These are phyloP conservation scores for Lactarius sp. DNA, from an alignment of 768 basidiomycete genomes.

Conservation along the genomic window DNA sequence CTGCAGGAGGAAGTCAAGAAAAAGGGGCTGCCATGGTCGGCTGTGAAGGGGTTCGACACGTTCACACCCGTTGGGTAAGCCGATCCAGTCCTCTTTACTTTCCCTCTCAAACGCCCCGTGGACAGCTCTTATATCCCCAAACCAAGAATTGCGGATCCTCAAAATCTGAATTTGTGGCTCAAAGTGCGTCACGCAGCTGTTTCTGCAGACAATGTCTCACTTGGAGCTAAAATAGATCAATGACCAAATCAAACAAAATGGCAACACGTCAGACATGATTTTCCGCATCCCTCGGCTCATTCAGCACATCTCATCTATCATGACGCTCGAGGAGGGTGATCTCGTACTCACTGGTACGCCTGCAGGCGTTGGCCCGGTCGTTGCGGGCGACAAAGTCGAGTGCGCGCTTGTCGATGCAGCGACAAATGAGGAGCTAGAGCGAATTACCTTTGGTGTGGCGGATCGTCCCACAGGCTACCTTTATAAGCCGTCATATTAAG, in stretches of 20 bases:
- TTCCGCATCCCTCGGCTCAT: slow-evolving; percentile 86
- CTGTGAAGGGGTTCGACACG: slow-evolving; percentile 95
- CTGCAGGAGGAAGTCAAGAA: slow-evolving; percentile 91
- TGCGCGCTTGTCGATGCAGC: slow-evolving; percentile 59
- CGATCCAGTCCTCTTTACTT: not conserved
- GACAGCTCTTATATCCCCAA: slow-evolving; percentile 78
- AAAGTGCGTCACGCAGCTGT: slow-evolving; percentile 44
- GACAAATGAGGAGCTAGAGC: slow-evolving; percentile 50
- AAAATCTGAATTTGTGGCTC: slow-evolving; percentile 70
- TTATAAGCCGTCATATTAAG: slow-evolving; percentile 34
- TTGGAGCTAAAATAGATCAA: slow-evolving; percentile 56
- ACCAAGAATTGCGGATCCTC: slow-evolving; percentile 58
- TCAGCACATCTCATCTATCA: slow-evolving; percentile 89
- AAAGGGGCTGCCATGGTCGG: slow-evolving; percentile 94
- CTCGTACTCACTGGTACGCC: slow-evolving; percentile 92
- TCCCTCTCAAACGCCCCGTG: not conserved
- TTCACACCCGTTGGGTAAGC: slow-evolving; percentile 86
- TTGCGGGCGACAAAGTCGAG: slow-evolving; percentile 71
- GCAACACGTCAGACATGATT: slow-evolving; percentile 85
- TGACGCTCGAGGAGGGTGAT: slow-evolving; percentile 97
- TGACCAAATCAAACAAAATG: slow-evolving; percentile 75
- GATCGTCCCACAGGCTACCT: slow-evolving; percentile 66
- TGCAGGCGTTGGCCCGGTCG: slow-evolving; percentile 77
- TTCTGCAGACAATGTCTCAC: not conserved
- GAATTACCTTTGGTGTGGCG: slow-evolving; percentile 60